Base-by-base conservation (phyloP, 139 green algal species). In the Chlamydomonas schloesseri region DNA sequence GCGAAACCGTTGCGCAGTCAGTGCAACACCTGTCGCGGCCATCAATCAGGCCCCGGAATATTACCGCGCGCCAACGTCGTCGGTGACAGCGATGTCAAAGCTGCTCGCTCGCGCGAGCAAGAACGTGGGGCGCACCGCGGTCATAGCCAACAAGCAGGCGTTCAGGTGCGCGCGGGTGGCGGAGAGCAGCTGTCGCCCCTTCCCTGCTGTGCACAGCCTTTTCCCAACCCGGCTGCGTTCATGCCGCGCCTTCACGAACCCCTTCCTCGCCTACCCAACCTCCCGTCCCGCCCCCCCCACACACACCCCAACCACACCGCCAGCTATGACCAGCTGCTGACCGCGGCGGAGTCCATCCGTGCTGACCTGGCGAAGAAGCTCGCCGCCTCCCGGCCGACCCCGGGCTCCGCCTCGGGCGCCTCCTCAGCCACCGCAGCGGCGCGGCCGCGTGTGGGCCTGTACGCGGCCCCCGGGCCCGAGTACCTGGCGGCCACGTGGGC, bases 401-500 rank as follows among this genome's bases (percentile, higher is more conserved):
- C n/a, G n/a, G n/a, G n/a, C n/a, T n/a, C n/a, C n/a, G 17, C 4
- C 62, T 34, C 28, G 26, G 62, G 62, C 6, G 26, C 60, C 29
- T 42, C n/a, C 78, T 31, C 31, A 0, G 3, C 17, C 26, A 60
- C 28, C 1, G 31, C 73, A 14, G n/a, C n/a, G 28, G 42, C 31
- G 24, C 82, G 64, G 11, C 91, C 91, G 4, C 85, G 91, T 17
- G 78, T 94, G 8, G 91, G 89, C 3, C 83, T 94, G 6, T 92
- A 86, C 60, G 88, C 88, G 14, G 65, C 72, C 36, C 93, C 94
- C 31, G 92, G 93, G 0, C 64, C 89, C 42, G 90, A 96, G 76
- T 98, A 96, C 82, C 90, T 97, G 37, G 91, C 94, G 4, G 92
- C 86, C n/a, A 96, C 92, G 0, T 97, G 93, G 91, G 96, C 87